Evolutionary conservation across 2,329 filamentous ascomycete genomes (phyloP).

Genomic region (Leptodontidium sp.): DNA sequence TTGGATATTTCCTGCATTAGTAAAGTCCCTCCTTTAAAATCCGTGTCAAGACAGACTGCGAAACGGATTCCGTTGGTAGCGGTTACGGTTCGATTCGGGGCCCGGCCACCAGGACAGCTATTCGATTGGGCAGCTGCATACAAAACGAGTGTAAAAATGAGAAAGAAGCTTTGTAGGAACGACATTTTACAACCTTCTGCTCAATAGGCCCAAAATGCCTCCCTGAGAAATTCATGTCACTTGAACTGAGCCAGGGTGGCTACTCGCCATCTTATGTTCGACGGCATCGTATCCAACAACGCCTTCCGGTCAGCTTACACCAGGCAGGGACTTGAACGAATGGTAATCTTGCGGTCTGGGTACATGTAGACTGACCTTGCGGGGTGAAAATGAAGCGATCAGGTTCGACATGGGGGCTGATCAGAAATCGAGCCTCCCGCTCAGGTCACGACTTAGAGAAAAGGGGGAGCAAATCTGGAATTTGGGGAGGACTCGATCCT

Average conservation of each 20-base stretch:
- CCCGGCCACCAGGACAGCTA: neutral
- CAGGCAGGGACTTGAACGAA: neutral
- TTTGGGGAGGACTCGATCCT: neutral
- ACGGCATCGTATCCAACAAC: neutral
- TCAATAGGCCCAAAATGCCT: neutral
- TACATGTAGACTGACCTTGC: neutral
- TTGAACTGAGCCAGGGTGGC: neutral
- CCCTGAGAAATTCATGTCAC: neutral
- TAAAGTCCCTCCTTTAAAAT: constrained; percentile 3
- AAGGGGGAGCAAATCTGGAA: neutral
- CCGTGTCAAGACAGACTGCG: neutral
- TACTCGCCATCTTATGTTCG: constrained; percentile 5
- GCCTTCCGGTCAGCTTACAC: neutral
- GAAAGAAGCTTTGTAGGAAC: neutral
- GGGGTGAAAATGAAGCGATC: neutral
- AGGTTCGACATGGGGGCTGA: neutral
- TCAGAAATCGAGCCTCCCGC: neutral
- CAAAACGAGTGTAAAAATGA: neutral
- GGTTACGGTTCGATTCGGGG: neutral
- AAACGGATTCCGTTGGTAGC: neutral
- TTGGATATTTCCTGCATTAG: neutral
- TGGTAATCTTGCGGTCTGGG: neutral
- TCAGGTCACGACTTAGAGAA: neutral
- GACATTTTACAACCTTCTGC: neutral
- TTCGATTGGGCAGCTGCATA: constrained; percentile 4